Evolutionary conservation across 108 stramenopile genomes (phyloP), one percentile per base, ranked within the genome.

Genomic region (Fistulifera pelliculosa): DNA sequence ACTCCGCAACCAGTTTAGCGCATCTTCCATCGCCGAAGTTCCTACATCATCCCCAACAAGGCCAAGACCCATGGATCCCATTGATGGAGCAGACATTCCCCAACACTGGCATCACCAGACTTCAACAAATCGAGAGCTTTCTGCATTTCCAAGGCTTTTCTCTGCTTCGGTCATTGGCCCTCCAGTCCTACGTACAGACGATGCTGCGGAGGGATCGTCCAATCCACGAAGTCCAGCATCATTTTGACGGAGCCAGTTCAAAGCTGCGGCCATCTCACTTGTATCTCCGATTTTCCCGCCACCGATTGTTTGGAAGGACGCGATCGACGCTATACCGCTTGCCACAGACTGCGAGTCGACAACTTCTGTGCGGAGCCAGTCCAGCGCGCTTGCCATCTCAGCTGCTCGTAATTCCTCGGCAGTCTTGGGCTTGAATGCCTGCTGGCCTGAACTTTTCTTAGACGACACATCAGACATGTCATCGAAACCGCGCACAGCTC

Each of bases 311-410:
- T 62, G 7, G 15, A 66, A 39, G 23, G 50, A 51, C 3, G 44
- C 44, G 11, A 45, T 4, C 7, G 44, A 45, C 7, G 4, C 21
- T 17, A 45, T 3, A 21, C 21, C 44, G 6, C 19, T 19, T 5
- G 25, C 25, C 22, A 27, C n/a, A 23, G 50, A 51, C 24, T 61
- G 60, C 26, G 52, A 61, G 18, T 47, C 60, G 16, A 56, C 66
- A 24, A 50, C 71, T 38, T 74, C 69, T 21, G 49, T 54, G 14
- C 73, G 67, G 43, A 74, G 23, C 68, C 68, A 74, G 23, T 60
- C 67, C 24, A 74, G 22, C 2, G 73, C 73, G n/a, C 62, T 62
- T 27, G 26, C 62, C 73, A 74, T 74, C 48, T 67, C 22, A 3
- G 17, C n/a, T 27, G 50, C 50, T 27, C 25, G 17, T 4, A 23